phyloP scores from a whole-genome alignment of 2,329 filamentous ascomycete genomes.

The Cryphonectria carpinicola region DNA sequence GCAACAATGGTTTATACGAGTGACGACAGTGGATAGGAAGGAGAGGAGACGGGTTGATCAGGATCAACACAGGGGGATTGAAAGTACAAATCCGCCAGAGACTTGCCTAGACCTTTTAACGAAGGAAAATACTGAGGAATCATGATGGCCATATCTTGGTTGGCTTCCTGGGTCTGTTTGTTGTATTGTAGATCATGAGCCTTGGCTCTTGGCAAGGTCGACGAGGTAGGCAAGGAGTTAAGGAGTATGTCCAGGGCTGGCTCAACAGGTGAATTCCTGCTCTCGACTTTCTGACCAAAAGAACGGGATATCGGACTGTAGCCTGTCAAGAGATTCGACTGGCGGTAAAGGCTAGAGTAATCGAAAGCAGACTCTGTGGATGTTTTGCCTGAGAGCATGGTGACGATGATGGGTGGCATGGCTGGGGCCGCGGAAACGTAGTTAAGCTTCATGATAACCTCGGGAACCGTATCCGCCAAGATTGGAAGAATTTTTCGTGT shows the following conservation, averaged over 20 bases:
- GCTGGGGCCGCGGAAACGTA: background rate
- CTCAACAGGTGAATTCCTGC: background rate
- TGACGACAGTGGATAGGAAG: conserved; percentile 2
- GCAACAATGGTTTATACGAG: background rate
- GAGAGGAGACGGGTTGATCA: background rate
- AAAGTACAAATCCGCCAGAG: conserved; percentile 8
- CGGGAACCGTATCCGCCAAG: background rate
- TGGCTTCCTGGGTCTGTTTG: background rate
- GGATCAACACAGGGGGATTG: conserved; percentile 18
- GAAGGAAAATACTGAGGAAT: conserved; percentile 9
- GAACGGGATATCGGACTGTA: background rate
- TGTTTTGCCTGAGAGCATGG: background rate
- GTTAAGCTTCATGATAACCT: background rate
- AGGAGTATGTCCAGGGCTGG: background rate
- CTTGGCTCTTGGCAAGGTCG: background rate
- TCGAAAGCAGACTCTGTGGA: background rate
- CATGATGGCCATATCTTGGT: conserved; percentile 13
- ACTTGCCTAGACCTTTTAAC: conserved; percentile 13
- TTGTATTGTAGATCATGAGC: conserved; percentile 12
- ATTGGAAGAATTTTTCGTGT: background rate
- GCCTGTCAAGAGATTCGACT: background rate
- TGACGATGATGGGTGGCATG: background rate
- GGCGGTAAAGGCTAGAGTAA: background rate
- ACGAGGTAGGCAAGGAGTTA: background rate
- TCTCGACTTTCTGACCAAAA: background rate